Conservation (phyloP, 2,329 filamentous ascomycete genomes). For the Calonectria pteridis region DNA sequence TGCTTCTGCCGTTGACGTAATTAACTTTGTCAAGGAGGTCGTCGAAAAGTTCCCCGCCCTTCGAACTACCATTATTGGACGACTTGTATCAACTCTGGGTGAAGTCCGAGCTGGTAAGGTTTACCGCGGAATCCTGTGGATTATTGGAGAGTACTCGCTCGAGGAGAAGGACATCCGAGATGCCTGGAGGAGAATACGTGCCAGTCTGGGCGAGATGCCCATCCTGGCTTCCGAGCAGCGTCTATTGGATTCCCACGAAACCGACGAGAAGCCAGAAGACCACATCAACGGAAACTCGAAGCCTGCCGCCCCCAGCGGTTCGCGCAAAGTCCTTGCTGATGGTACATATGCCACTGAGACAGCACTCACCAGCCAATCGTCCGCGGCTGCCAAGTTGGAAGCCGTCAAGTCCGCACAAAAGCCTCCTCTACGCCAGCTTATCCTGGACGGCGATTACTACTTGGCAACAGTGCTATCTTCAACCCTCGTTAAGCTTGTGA, state of each 20-base stretch:
- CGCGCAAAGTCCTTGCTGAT: constrained; percentile 92
- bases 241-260: constrained; percentile 86
- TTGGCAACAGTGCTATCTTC: constrained; percentile 94
- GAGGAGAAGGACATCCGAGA: constrained; percentile 95
- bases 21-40: constrained; percentile 98
- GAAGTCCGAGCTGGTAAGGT: constrained; percentile 98
- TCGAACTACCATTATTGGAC: constrained; percentile 86
- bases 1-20: constrained; percentile 95
- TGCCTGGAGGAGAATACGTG: constrained; percentile 95
- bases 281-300: constrained; percentile 87
- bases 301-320: constrained; percentile 81
- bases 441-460: constrained; percentile 97
- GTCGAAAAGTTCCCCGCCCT: constrained; percentile 97
- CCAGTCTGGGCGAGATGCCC: constrained; percentile 95
- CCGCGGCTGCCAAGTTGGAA: constrained; percentile 90
- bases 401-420: constrained; percentile 98
- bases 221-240: constrained; percentile 96
- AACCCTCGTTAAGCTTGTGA: constrained; percentile 95
- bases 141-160: constrained; percentile 95
- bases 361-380: constrained; percentile 92
- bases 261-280: constrained; percentile 71
- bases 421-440: constrained; percentile 92
- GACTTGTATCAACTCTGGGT: constrained; percentile 88
- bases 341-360: constrained; percentile 98
- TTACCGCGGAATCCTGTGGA: constrained; percentile 96